phyloP scores from a whole-genome alignment of 1,139 yeast species.

The Hansenula anomala region DNA sequence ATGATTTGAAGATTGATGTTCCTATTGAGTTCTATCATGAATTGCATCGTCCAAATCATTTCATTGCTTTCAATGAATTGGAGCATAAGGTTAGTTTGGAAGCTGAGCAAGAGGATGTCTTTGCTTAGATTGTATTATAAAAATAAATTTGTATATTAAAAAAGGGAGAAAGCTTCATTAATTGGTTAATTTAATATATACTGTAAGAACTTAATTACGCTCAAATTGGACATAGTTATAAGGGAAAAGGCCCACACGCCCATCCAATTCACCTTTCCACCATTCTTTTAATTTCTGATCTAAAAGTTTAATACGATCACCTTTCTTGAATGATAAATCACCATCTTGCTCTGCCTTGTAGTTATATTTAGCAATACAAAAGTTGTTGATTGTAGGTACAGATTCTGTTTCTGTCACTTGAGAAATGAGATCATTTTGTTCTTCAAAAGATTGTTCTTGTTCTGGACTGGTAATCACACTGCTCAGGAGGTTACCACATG shows the following conservation, averaged over 20 bases:
- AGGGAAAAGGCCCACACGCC: slow-evolving; percentile 50
- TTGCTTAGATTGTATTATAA: slow-evolving; percentile 35
- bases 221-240: slow-evolving; percentile 40
- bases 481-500: too few relatives aligned
- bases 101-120: slow-evolving; percentile 70
- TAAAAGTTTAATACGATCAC: slow-evolving; percentile 43
- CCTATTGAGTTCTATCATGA: slow-evolving; percentile 85
- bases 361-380: slow-evolving; percentile 31
- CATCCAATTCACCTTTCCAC: slow-evolving; percentile 56
- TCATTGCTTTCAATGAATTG: slow-evolving; percentile 64
- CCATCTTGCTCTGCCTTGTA: slow-evolving; percentile 33
- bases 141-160: too few relatives aligned
- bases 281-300: slow-evolving; percentile 40
- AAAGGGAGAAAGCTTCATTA: too few relatives aligned
- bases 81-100: slow-evolving; percentile 55
- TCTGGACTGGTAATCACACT: too few relatives aligned
- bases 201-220: too few relatives aligned
- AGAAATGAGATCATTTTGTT: too few relatives aligned
- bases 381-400: slow-evolving; percentile 11
- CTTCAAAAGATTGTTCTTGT: too few relatives aligned
- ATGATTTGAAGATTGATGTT: slow-evolving; percentile 63
- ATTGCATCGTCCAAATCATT: slow-evolving; percentile 85
- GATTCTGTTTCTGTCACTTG: slow-evolving; percentile 4
- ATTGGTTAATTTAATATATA: too few relatives aligned
- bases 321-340: slow-evolving; percentile 45